These are phyloP conservation scores for Arthroderma uncinatum DNA, from an alignment of 2,329 filamentous ascomycete species.

Conservation along the genomic window DNA sequence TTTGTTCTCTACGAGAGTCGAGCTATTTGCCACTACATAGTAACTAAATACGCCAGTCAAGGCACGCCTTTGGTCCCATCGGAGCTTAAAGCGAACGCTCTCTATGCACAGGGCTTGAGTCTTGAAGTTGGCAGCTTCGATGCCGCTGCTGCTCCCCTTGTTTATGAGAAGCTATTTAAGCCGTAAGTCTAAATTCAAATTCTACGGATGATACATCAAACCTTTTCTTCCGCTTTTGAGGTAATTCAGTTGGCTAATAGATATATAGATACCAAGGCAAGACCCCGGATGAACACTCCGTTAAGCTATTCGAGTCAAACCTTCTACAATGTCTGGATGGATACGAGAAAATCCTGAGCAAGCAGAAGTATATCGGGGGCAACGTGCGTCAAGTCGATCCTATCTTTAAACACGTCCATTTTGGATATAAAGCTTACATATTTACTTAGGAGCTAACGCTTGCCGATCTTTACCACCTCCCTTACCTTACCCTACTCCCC, in stretches of 20 bases:
- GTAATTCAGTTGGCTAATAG: neutral
- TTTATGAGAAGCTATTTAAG: slow-evolving; percentile 10
- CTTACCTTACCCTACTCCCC: slow-evolving; percentile 4
- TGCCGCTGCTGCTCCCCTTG: neutral
- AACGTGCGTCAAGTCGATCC: slow-evolving; percentile 5
- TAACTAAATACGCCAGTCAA: slow-evolving; percentile 11
- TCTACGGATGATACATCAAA: neutral
- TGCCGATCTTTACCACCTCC: slow-evolving; percentile 11
- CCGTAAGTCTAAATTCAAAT: slow-evolving; percentile 4
- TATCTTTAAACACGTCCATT: neutral
- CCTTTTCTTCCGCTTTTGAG: neutral
- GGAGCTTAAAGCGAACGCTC: slow-evolving; percentile 9
- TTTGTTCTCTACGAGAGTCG: slow-evolving; percentile 13
- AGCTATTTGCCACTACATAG: slow-evolving; percentile 12
- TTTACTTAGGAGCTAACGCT: slow-evolving; percentile 9
- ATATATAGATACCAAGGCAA: slow-evolving; percentile 6
- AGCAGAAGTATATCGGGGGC: slow-evolving; percentile 13
- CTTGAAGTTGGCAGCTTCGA: slow-evolving; percentile 9
- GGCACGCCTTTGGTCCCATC: slow-evolving; percentile 9
- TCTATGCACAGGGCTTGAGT: slow-evolving; percentile 7
- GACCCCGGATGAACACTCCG: slow-evolving; percentile 4
- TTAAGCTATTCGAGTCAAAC: neutral
- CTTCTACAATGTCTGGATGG: slow-evolving; percentile 10
- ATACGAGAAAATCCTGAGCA: slow-evolving; percentile 12
- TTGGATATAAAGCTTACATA: neutral